A percentile compares a stretch with the other conserved stretches of the same genome.
Evolutionary conservation across 768 basidiomycete species (phyloP).

Genomic region (Sporobolomyces phaffii): DNA sequence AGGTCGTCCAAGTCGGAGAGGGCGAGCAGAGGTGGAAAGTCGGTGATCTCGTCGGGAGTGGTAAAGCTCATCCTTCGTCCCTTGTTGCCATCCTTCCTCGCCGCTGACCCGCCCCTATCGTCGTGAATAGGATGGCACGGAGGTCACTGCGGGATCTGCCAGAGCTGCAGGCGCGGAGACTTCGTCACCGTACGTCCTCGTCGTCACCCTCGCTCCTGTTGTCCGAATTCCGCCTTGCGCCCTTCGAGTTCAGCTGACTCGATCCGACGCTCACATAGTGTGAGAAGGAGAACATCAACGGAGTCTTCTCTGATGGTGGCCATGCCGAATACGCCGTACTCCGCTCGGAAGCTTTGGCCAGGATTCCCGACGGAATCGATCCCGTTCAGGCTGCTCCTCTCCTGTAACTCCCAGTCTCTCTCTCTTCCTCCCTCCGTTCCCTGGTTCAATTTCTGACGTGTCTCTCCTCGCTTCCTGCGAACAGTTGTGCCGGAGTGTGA

Average conservation of each 20-base stretch:
- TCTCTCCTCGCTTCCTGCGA: neutral
- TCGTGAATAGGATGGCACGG: slow-evolving; percentile 40
- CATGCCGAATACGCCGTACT: slow-evolving; percentile 44
- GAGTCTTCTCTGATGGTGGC: slow-evolving; percentile 29
- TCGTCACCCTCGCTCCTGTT: slow-evolving; percentile 12
- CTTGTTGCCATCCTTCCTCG: neutral
- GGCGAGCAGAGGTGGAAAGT: slow-evolving; percentile 40
- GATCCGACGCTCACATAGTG: slow-evolving; percentile 24
- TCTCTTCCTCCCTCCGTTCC: neutral
- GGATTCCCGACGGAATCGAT: slow-evolving; percentile 32
- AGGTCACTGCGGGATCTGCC: slow-evolving; percentile 18
- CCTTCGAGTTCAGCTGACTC: too few relatives aligned
- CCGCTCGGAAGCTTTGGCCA: slow-evolving; percentile 26
- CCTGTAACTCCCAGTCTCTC: slow-evolving; percentile 2
- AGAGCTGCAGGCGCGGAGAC: slow-evolving; percentile 7
- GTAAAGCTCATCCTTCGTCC: neutral
- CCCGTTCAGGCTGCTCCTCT: slow-evolving; percentile 35
- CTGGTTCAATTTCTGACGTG: neutral
- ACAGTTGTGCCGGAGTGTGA: neutral
- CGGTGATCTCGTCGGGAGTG: slow-evolving; percentile 39
- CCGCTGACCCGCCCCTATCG: neutral
- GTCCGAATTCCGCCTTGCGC: slow-evolving; percentile 24
- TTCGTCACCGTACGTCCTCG: slow-evolving; percentile 12
- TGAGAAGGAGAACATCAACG: slow-evolving; percentile 40
- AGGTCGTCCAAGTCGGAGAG: slow-evolving; percentile 32